phyloP scores from a whole-genome alignment of 495 filamentous ascomycete genomes.

The Haplographium delicatum region DNA sequence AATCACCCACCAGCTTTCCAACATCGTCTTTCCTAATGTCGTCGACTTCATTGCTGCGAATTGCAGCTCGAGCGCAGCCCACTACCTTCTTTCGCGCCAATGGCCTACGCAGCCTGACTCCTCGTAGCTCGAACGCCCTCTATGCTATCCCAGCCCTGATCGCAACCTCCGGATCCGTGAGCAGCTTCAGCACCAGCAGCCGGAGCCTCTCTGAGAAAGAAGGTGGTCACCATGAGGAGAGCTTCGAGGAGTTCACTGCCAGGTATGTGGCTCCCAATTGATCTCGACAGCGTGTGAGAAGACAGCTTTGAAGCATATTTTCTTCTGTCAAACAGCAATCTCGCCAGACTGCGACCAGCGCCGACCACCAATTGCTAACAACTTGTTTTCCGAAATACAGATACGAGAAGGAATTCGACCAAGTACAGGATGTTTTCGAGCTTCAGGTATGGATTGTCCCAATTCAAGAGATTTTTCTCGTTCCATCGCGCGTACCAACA shows the following conservation, averaged over 20 bases:
- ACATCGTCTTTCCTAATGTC: constrained; percentile 48
- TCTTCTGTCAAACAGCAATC: constrained; percentile 9
- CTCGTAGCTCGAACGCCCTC: constrained; percentile 22
- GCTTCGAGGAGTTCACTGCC: constrained; percentile 96
- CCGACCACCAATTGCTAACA: constrained; percentile 24
- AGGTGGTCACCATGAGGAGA: constrained; percentile 74
- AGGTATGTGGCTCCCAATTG: constrained; percentile 59
- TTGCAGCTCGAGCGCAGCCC: constrained; percentile 64
- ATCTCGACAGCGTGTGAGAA: too few species aligned
- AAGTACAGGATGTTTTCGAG: constrained; percentile 98
- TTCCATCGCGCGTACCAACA: constrained; percentile 4
- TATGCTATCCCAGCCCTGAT: constrained; percentile 44
- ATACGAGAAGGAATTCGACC: constrained; percentile 99
- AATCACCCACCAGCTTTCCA: constrained; percentile 25
- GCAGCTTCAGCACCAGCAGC: constrained; percentile 65
- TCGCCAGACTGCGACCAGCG: neutral
- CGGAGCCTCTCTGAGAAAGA: constrained; percentile 42
- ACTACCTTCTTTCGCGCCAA: constrained; percentile 57
- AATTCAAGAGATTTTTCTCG: too few species aligned
- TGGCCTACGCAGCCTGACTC: constrained; percentile 42
- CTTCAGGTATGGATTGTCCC: constrained; percentile 92
- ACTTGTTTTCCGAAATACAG: constrained; percentile 40
- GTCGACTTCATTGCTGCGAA: constrained; percentile 63
- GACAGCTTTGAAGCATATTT: constrained; percentile 19
- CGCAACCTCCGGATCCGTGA: constrained; percentile 44